These are phyloP conservation scores for Boletus rubropictus DNA, from an alignment of 768 basidiomycete genomes.

Conservation along the genomic window DNA sequence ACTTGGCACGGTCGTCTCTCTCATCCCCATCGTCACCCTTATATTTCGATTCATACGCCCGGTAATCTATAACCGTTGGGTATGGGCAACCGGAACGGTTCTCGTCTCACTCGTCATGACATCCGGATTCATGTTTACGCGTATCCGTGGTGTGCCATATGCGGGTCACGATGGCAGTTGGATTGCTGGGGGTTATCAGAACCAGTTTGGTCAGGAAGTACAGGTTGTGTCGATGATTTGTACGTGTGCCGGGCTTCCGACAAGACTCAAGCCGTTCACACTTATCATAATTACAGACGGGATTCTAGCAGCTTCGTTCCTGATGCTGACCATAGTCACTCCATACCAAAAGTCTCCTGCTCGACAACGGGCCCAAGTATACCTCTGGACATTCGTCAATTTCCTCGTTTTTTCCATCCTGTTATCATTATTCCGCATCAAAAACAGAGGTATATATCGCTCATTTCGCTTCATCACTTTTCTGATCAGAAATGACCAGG, in stretches of 20 bases:
- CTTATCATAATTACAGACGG: constrained; percentile 57
- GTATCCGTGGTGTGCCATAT: constrained; percentile 78
- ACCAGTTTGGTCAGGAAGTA: constrained; percentile 89
- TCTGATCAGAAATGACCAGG: constrained; percentile 35
- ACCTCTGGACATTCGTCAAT: constrained; percentile 80
- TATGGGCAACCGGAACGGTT: constrained; percentile 64
- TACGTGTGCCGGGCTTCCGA: constrained; percentile 38
- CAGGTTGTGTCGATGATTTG: constrained; percentile 83
- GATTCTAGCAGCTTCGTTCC: constrained; percentile 66
- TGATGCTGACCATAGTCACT: constrained; percentile 75
- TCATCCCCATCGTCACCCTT: constrained; percentile 44
- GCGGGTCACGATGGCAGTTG: constrained; percentile 59
- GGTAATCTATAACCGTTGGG: constrained; percentile 66
- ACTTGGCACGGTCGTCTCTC: constrained; percentile 41
- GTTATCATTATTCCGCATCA: constrained; percentile 80
- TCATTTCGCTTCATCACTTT: background rate
- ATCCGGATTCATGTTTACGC: constrained; percentile 94
- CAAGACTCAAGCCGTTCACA: background rate
- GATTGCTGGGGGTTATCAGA: constrained; percentile 86
- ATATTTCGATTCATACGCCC: constrained; percentile 57
- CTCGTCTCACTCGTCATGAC: constrained; percentile 77
- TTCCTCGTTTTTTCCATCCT: constrained; percentile 84
- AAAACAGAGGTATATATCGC: constrained; percentile 68
- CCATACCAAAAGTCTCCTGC: constrained; percentile 68
- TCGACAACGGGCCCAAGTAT: constrained; percentile 81